These are phyloP conservation scores for Angophora floribunda DNA, from an alignment of 345 rosid genomes.

Conservation along the genomic window DNA sequence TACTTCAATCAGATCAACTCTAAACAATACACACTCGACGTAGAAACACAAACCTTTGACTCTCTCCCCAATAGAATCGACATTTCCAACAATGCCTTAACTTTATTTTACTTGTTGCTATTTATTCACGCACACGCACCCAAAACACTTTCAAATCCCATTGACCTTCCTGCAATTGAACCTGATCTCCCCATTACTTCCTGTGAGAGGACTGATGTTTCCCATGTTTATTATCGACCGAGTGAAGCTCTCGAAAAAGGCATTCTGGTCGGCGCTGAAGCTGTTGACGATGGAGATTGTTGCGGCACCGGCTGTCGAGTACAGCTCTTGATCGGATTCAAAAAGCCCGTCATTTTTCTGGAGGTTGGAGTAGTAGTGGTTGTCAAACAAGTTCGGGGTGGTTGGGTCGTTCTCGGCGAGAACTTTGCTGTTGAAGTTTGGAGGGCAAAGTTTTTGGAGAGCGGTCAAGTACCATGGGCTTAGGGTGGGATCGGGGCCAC, in stretches of 20 bases:
- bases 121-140: neutral
- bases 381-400: slow-evolving; percentile 22
- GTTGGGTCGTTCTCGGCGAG: slow-evolving; percentile 20
- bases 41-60: neutral
- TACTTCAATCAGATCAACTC: neutral
- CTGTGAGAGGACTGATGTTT: slow-evolving; percentile 4
- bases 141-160: neutral
- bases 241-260: slow-evolving; percentile 26
- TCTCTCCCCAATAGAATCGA: neutral
- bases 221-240: slow-evolving; percentile 43
- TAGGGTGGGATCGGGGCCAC: slow-evolving; percentile 26
- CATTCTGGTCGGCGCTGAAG: slow-evolving; percentile 12
- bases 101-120: neutral
- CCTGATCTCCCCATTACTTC: slow-evolving; percentile 28
- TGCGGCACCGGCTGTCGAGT: slow-evolving; percentile 14
- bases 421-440: neutral
- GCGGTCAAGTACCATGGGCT: slow-evolving; percentile 8
- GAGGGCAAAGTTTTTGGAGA: slow-evolving; percentile 27
- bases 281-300: slow-evolving; percentile 17
- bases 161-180: slow-evolving; percentile 18
- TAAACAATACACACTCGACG: neutral
- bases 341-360: slow-evolving; percentile 27
- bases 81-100: neutral
- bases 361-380: slow-evolving; percentile 30
- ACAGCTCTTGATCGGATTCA: slow-evolving; percentile 29